These are phyloP conservation scores for Tricholoma saponaceum DNA, from an alignment of 768 basidiomycete genomes.

Conservation along the genomic window DNA sequence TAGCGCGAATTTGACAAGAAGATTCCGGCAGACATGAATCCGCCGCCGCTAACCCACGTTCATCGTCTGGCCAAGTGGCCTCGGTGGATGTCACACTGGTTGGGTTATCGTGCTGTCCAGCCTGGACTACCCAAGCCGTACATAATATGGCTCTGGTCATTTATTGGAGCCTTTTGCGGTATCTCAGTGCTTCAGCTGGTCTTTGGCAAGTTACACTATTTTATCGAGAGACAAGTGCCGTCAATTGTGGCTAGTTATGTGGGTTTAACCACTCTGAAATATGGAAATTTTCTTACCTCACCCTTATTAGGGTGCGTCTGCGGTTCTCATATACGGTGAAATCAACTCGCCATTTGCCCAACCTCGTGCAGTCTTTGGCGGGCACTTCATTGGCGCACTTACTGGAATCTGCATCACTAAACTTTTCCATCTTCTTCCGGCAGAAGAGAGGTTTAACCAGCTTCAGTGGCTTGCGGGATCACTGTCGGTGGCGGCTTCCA, in stretches of 20 bases:
- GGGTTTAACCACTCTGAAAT: constrained; percentile 12
- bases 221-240: constrained; percentile 41
- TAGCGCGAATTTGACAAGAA: no score
- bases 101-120: constrained; percentile 37
- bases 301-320: constrained; percentile 43
- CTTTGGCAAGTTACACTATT: constrained; percentile 45
- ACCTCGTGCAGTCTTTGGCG: constrained; percentile 46
- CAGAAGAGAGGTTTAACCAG: constrained; percentile 37
- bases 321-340: constrained; percentile 50
- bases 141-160: constrained; percentile 48
- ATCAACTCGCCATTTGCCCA: constrained; percentile 51
- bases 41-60: no score
- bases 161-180: constrained; percentile 47
- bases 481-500: constrained; percentile 35
- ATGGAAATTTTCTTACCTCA: not conserved
- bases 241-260: constrained; percentile 47
- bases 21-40: no score
- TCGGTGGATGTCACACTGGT: constrained; percentile 35
- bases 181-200: constrained; percentile 46
- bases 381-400: constrained; percentile 48
- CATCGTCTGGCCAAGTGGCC: constrained; percentile 32
- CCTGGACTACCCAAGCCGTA: constrained; percentile 28
- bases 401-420: constrained; percentile 49
- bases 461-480: constrained; percentile 47
- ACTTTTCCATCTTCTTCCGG: constrained; percentile 41